Evolutionary conservation across 148 eudicot genomes (phyloP).

Genomic region (Gaultheria prostrata): DNA sequence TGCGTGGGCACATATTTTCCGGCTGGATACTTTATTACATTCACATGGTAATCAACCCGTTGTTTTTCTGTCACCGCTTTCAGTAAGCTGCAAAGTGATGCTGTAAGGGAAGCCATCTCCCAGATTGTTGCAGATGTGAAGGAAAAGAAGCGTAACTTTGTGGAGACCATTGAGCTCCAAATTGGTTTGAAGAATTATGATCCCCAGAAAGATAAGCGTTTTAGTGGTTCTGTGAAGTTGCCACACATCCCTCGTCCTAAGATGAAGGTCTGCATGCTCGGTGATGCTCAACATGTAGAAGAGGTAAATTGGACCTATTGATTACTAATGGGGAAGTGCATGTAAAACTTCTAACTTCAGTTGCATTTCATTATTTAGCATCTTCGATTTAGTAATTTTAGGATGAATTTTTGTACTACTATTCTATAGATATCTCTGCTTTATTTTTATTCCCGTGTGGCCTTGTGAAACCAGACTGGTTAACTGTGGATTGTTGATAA

Average conservation of each 20-base stretch:
- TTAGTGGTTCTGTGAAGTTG: slow-evolving; percentile 48
- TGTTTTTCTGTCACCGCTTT: neutral
- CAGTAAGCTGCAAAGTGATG: slow-evolving; percentile 49
- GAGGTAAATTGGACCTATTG: slow-evolving; percentile 28
- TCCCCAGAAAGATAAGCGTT: slow-evolving; percentile 56
- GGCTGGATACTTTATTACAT: neutral
- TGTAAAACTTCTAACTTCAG: neutral
- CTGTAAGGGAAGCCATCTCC: slow-evolving; percentile 43
- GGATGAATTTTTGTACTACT: neutral
- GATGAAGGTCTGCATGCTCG: slow-evolving; percentile 55
- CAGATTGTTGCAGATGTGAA: slow-evolving; percentile 23
- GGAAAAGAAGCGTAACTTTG: slow-evolving; percentile 44
- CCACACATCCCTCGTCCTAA: slow-evolving; percentile 54
- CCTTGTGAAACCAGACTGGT: neutral
- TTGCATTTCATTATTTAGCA: neutral
- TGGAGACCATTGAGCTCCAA: slow-evolving; percentile 44
- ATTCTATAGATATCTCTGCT: neutral
- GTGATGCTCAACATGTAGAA: slow-evolving; percentile 53
- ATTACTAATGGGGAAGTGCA: neutral
- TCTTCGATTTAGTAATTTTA: neutral
- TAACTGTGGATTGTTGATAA: neutral
- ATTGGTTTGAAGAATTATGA: slow-evolving; percentile 54
- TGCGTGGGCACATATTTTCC: neutral
- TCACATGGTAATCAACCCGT: neutral
- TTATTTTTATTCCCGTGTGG: neutral